A percentile compares a stretch with the other conserved stretches of the same genome.
phyloP scores from a whole-genome alignment of 805 yeast genomes.

The Sugiyamaella floridensis region DNA sequence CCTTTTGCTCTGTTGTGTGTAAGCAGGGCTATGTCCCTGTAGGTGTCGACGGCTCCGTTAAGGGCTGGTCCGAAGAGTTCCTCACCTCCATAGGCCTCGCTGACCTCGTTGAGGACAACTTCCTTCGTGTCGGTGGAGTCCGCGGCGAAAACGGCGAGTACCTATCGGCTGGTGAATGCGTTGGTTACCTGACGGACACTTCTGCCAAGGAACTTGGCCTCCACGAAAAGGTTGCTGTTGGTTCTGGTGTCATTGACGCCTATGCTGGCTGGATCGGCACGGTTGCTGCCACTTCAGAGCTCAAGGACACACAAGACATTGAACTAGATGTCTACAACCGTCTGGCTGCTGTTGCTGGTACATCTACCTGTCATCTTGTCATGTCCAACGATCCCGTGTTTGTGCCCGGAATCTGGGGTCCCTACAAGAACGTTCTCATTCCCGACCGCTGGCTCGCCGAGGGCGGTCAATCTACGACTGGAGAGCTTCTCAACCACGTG shows the following conservation, averaged over 20 bases:
- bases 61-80: slow-evolving; percentile 89
- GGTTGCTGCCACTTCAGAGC: slow-evolving; percentile 80
- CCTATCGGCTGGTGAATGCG: slow-evolving; percentile 82
- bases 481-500: slow-evolving; percentile 86
- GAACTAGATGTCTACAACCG: slow-evolving; percentile 55
- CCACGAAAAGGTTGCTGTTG: slow-evolving; percentile 72
- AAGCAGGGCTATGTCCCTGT: slow-evolving; percentile 92
- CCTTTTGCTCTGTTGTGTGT: slow-evolving; percentile 86
- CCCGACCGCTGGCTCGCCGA: slow-evolving; percentile 91
- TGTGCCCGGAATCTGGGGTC: slow-evolving; percentile 98
- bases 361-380: slow-evolving; percentile 93
- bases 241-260: slow-evolving; percentile 95
- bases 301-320: slow-evolving; percentile 21
- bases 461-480: slow-evolving; percentile 98
- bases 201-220: slow-evolving; percentile 84
- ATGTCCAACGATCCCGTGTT: slow-evolving; percentile 78
- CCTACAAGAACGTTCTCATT: slow-evolving; percentile 89
- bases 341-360: slow-evolving; percentile 96
- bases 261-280: slow-evolving; percentile 99
- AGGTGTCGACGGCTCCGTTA: slow-evolving; percentile 78
- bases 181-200: slow-evolving; percentile 58
- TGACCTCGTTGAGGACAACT: slow-evolving; percentile 72
- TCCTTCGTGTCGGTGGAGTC: slow-evolving; percentile 75
- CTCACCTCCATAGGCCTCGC: slow-evolving; percentile 59
- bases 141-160: slow-evolving; percentile 65